Evolutionary conservation across 495 filamentous ascomycete genomes (phyloP).

Genomic region (Daldinia caldariorum): DNA sequence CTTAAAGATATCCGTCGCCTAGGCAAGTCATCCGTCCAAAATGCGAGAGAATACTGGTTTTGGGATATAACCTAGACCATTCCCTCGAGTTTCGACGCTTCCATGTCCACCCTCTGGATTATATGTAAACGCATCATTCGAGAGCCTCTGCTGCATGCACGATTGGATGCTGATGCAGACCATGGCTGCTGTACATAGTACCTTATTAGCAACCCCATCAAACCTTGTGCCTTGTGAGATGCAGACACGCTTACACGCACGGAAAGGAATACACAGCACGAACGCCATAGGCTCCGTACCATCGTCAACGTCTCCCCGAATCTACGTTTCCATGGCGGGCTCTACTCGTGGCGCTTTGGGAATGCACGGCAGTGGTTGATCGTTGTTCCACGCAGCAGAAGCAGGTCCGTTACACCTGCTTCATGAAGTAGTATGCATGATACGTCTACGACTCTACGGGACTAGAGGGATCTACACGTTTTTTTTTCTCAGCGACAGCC

Average conservation of each 20-base stretch:
- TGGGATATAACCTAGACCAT: slow-evolving; percentile 17
- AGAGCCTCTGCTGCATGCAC: slow-evolving; percentile 40
- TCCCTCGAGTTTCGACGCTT: slow-evolving; percentile 18
- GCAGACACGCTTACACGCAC: slow-evolving; percentile 27
- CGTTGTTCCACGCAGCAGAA: slow-evolving; percentile 39
- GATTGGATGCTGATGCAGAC: slow-evolving; percentile 38
- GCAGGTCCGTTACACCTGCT: slow-evolving; percentile 40
- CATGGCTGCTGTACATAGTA: slow-evolving; percentile 14
- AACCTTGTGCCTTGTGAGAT: slow-evolving; percentile 36
- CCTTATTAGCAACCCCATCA: slow-evolving; percentile 22
- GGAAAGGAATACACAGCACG: slow-evolving; percentile 21
- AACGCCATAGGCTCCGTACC: slow-evolving; percentile 23
- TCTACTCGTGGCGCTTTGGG: slow-evolving; percentile 5
- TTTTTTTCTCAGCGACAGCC: slow-evolving; percentile 7
- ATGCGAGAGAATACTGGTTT: slow-evolving; percentile 20
- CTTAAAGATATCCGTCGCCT: slow-evolving; percentile 36
- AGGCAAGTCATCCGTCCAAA: slow-evolving; percentile 29
- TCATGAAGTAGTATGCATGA: slow-evolving; percentile 42
- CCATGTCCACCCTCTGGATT: slow-evolving; percentile 12
- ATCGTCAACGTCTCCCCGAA: slow-evolving; percentile 26
- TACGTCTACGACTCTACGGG: slow-evolving; percentile 19
- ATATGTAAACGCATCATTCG: slow-evolving; percentile 21
- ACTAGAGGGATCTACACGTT: slow-evolving; percentile 15
- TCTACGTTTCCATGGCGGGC: slow-evolving; percentile 9
- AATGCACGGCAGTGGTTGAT: slow-evolving; percentile 37